Evolutionary conservation across 1,284 basidiomycete species (phyloP).

Genomic region (Cutaneotrichosporon sp.): DNA sequence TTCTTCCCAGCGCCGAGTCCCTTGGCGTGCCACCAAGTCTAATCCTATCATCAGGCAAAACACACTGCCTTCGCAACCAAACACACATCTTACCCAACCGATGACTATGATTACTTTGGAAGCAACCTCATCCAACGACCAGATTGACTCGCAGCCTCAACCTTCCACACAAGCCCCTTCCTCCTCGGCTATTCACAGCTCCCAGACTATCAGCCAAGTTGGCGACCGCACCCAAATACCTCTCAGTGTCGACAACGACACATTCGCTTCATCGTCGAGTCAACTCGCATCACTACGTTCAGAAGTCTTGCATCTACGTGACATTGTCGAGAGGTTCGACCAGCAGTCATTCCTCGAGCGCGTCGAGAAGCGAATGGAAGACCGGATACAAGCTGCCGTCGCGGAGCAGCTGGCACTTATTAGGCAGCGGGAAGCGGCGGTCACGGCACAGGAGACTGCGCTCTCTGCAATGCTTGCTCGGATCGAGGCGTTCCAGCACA

Average conservation of each 20-base stretch:
- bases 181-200: too few relatives aligned
- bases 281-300: not conserved
- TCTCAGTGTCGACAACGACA: not conserved
- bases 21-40: too few relatives aligned
- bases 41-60: too few relatives aligned
- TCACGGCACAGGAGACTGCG: conserved; percentile 28
- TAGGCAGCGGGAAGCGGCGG: conserved; percentile 19
- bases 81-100: too few relatives aligned
- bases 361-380: conserved; percentile 9
- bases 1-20: too few relatives aligned
- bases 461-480: conserved; percentile 15
- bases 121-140: too few relatives aligned
- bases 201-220: too few relatives aligned
- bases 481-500: not conserved
- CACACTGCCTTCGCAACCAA: too few relatives aligned
- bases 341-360: not conserved
- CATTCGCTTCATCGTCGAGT: not conserved
- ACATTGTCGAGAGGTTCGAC: not conserved
- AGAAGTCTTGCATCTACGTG: conserved; percentile 4
- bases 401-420: conserved; percentile 1
- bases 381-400: not conserved
- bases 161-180: too few relatives aligned
- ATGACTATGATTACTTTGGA: too few relatives aligned
- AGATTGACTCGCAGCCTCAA: too few relatives aligned
- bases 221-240: too few relatives aligned